phyloP scores from a whole-genome alignment of 116 monocot genomes.

The Trichopus zeylanicus region DNA sequence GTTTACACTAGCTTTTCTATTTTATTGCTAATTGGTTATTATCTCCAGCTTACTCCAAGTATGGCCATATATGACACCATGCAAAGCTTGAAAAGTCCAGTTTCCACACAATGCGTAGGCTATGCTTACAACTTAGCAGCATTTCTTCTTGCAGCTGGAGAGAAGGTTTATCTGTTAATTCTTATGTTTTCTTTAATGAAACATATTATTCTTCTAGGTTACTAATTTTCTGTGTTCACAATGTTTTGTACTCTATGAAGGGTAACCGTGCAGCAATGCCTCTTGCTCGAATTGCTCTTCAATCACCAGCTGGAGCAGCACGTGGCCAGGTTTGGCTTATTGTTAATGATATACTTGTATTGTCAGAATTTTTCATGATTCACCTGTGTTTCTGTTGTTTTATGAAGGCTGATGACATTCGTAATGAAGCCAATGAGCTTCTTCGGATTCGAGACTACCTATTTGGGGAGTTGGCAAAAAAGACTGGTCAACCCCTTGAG shows the following conservation, averaged over 20 bases:
- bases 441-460: conserved; percentile 74
- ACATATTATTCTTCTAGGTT: background rate
- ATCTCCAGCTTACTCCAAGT: conserved; percentile 84
- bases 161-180: conserved; percentile 51
- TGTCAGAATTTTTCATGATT: background rate
- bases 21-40: background rate
- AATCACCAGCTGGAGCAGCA: conserved; percentile 90
- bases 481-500: conserved; percentile 88
- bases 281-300: conserved; percentile 71
- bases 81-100: conserved; percentile 83
- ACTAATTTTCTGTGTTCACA: background rate
- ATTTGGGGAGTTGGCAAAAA: conserved; percentile 60
- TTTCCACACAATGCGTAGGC: conserved; percentile 82
- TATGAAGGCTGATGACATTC: conserved; percentile 78
- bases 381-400: background rate
- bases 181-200: background rate
- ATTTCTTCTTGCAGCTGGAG: conserved; percentile 98
- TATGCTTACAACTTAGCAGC: conserved; percentile 92
- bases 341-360: background rate
- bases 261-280: conserved; percentile 85
- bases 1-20: background rate
- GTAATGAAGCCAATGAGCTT: conserved; percentile 91
- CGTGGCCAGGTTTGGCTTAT: conserved; percentile 79
- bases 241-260: conserved; percentile 27
- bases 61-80: conserved; percentile 97